Conservation (phyloP, 192 early-diverging fungal species). For the Polychytrium aggregatum region DNA sequence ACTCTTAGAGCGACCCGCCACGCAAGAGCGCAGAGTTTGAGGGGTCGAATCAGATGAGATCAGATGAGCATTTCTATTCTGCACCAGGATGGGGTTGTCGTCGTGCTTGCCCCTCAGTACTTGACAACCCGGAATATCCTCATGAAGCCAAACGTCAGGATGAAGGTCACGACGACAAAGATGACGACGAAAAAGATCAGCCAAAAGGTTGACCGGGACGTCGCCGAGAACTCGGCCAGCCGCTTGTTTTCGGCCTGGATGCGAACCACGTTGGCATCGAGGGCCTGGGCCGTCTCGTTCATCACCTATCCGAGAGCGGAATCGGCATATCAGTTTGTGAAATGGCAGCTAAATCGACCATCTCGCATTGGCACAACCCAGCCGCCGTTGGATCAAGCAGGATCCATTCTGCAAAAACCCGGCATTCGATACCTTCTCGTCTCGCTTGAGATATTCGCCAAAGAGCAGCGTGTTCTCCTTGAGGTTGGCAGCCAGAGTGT, state of each 20-base stretch:
- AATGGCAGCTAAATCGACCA: not conserved
- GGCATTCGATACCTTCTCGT: conserved; percentile 10
- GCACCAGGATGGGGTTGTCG: too few relatives aligned
- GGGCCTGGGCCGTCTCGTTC: conserved; percentile 4
- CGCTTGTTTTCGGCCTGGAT: conserved; percentile 4
- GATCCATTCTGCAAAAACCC: not conserved
- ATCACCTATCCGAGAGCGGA: conserved; percentile 5
- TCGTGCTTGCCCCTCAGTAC: too few relatives aligned
- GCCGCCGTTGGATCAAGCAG: not conserved
- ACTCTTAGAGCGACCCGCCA: too few relatives aligned
- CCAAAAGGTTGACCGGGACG: conserved; percentile 13
- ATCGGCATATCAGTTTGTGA: not conserved
- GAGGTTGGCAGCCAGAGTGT: conserved; percentile 4
- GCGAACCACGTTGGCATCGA: conserved; percentile 4
- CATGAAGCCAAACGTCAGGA: conserved; percentile 13
- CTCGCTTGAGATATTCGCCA: conserved; percentile 9
- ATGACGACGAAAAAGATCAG: conserved; percentile 12
- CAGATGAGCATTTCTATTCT: too few relatives aligned
- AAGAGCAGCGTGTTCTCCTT: conserved; percentile 8
- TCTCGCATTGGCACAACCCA: not conserved
- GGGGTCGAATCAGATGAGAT: too few relatives aligned
- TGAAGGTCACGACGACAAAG: conserved; percentile 10
- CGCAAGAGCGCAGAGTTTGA: too few relatives aligned
- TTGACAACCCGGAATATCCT: conserved; percentile 8
- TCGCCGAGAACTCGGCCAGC: conserved; percentile 2